Evolutionary conservation across 176 grass and related monocot genomes (phyloP), one percentile per base, ranked within the genome.

Genomic region (Hordeum marinum): DNA sequence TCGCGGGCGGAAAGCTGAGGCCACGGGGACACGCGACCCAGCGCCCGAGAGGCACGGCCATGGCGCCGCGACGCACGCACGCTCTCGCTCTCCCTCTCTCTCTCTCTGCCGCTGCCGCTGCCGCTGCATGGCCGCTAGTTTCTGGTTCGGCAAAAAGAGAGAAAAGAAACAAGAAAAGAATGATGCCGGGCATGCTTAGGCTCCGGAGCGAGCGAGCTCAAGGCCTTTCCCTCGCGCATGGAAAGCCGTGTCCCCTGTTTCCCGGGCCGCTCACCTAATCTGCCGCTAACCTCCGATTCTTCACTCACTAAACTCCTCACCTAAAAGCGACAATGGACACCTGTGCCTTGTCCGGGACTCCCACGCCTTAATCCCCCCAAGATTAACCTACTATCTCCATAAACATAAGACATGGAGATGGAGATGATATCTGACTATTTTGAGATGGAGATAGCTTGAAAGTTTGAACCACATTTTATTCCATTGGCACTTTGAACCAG

Each of bases 191-290:
- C 12, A 31, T 17, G 66, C 85, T 63, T 86, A 85, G 80, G 68
- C 81, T 76, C 68, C 78, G 79, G 66, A 80, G 79, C 85, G 66
- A 80, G 79, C 85, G 59, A 77, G 79, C 85, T 88, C 90, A 64
- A 81, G 79, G 64, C 67, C 82, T 87, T 77, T 91, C 88, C 65
- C n/a, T 48, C 70, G 71, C 42, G 43, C 82, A 26, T 88, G 84
- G 88, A 95, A 95, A 95, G 93, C 58, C 57, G 93, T 92, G 93
- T 90, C 90, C 90, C 90, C 88, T 90, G 89, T 94, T 94, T 94
- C 86, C 85, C 82, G 85, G 68, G 87, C 68, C 85, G 59, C 62
- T 27, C 68, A 13, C 36, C 48, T 31, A 74, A 35, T 81, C 68
- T 71, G 14, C 54, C 80, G 60, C 87, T 84, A 84, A 41, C 84